A percentile compares a stretch with the other conserved stretches of the same genome.
These are phyloP conservation scores for Xylaria intraflava DNA, from an alignment of 495 filamentous ascomycete genomes.

Conservation along the genomic window DNA sequence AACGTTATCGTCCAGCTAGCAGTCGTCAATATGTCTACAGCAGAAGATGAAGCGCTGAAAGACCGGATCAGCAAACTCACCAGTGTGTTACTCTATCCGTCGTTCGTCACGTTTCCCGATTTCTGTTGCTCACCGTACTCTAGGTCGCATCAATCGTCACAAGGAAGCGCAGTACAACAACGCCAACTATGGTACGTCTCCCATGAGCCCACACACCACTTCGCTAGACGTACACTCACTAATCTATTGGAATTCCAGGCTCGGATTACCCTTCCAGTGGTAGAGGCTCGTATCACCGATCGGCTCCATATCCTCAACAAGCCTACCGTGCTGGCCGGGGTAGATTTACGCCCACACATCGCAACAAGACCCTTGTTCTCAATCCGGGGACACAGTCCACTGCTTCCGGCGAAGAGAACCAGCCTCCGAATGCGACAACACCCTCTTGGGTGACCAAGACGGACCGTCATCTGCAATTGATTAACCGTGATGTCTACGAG, in stretches of 20 bases:
- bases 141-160: constrained; percentile 79
- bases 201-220: background rate
- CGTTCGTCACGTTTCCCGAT: background rate
- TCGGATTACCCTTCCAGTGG: background rate
- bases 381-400: constrained; percentile 42
- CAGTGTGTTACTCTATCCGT: constrained; percentile 42
- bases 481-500: constrained; percentile 78
- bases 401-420: constrained; percentile 21
- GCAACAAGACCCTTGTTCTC: constrained; percentile 66
- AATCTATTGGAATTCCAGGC: background rate
- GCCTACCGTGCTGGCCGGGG: constrained; percentile 42
- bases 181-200: constrained; percentile 6
- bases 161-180: constrained; percentile 53
- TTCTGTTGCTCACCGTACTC: constrained; percentile 11
- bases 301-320: constrained; percentile 33
- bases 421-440: constrained; percentile 33
- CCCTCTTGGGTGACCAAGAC: constrained; percentile 68
- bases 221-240: background rate
- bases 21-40: constrained; percentile 49
- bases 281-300: constrained; percentile 21
- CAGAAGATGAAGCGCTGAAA: constrained; percentile 67
- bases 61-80: constrained; percentile 69
- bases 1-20: constrained; percentile 12
- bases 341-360: constrained; percentile 46
- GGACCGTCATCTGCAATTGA: constrained; percentile 82